These are phyloP conservation scores for Aciculoconidium aculeatum DNA, from an alignment of 805 yeast genomes.

Conservation along the genomic window DNA sequence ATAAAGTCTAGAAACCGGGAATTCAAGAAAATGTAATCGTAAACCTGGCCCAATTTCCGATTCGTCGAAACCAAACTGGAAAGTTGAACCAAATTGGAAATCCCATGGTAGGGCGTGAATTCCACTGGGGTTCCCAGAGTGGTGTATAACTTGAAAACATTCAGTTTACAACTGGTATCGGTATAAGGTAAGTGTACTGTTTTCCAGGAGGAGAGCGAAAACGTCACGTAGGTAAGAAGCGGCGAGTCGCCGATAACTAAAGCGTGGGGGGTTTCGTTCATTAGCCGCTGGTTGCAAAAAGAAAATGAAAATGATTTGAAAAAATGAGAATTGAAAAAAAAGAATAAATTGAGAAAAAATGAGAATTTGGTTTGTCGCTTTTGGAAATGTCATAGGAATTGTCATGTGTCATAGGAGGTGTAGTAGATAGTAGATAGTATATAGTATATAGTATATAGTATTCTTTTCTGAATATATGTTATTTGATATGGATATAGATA, in stretches of 20 bases:
- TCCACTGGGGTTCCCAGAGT: conserved; percentile 2
- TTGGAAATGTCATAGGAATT: too few relatives aligned
- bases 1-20: conserved; percentile 7
- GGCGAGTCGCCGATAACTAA: conserved; percentile 16
- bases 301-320: too few relatives aligned
- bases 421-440: too few relatives aligned
- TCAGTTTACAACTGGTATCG: conserved; percentile 4
- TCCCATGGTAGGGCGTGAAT: conserved; percentile 2
- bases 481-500: too few relatives aligned
- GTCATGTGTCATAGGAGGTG: too few relatives aligned
- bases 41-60: background rate
- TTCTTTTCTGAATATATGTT: too few relatives aligned
- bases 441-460: too few relatives aligned
- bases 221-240: conserved; percentile 9
- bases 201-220: conserved; percentile 9
- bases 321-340: too few relatives aligned
- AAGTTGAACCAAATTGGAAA: conserved; percentile 6
- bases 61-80: conserved; percentile 1
- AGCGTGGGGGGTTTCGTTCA: background rate
- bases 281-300: conserved; percentile 5
- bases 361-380: too few relatives aligned
- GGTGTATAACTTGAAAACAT: background rate
- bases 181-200: conserved; percentile 11
- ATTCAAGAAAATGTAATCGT: conserved; percentile 5
- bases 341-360: too few relatives aligned